These are phyloP conservation scores for Tripidium arundinaceum DNA, from an alignment of 202 grass and related monocot genomes.

Conservation along the genomic window DNA sequence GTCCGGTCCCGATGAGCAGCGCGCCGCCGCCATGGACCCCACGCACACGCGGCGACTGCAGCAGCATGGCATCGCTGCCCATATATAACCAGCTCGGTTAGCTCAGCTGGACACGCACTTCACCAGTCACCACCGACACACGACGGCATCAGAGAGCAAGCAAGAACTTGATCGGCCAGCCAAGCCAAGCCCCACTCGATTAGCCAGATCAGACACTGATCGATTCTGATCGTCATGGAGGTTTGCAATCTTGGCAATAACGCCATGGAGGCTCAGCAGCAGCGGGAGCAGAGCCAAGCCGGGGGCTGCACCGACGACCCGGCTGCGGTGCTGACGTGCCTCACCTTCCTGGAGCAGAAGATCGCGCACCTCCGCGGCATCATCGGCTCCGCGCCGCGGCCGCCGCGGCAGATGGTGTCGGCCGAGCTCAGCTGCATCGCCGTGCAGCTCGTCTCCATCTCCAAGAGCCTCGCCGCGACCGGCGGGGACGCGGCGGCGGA, in stretches of 20 bases:
- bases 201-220: background rate
- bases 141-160: background rate
- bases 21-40: constrained; percentile 42
- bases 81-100: constrained; percentile 24
- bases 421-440: constrained; percentile 71
- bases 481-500: background rate
- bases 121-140: background rate
- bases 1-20: background rate
- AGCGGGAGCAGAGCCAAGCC: background rate
- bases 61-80: background rate
- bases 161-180: background rate
- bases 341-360: constrained; percentile 69
- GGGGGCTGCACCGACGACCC: constrained; percentile 35
- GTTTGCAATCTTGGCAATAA: background rate
- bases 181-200: no score
- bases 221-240: constrained; percentile 3
- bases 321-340: constrained; percentile 45
- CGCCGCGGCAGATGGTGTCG: constrained; percentile 57
- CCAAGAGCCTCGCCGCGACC: constrained; percentile 40
- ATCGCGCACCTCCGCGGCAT: constrained; percentile 58
- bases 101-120: background rate
- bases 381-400: constrained; percentile 33
- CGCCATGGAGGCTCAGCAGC: background rate
- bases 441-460: constrained; percentile 56
- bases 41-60: background rate